A percentile compares a stretch with the other conserved stretches of the same genome.
Evolutionary conservation across 805 yeast genomes (phyloP).

Genomic region (fission yeast (Schizosaccharomyces pombe)): DNA sequence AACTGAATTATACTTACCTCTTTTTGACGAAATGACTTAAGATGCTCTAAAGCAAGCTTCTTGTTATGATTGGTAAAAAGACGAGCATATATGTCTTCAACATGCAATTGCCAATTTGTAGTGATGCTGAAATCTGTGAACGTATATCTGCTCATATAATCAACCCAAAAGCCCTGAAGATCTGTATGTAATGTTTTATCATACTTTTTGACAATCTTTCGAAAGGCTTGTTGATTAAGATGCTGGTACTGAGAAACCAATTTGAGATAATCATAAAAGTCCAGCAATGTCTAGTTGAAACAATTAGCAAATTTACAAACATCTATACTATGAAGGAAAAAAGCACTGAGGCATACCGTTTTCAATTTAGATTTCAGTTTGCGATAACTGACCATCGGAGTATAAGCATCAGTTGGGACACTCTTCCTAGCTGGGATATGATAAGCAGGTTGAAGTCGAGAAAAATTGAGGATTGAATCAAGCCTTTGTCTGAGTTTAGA

Average conservation of each 20-base stretch:
- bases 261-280: constrained; percentile 51
- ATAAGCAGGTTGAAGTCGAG: neutral
- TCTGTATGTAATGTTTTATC: constrained; percentile 32
- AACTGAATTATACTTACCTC: neutral
- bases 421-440: neutral
- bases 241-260: constrained; percentile 46
- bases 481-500: neutral
- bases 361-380: neutral
- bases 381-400: neutral
- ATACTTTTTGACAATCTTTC: constrained; percentile 73
- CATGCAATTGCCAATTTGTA: neutral
- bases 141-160: neutral
- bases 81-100: neutral
- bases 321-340: constrained; percentile 25
- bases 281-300: constrained; percentile 43
- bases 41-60: neutral
- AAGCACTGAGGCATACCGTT: neutral
- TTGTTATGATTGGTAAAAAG: neutral
- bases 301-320: constrained; percentile 41
- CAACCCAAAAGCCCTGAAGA: neutral
- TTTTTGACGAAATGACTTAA: neutral
- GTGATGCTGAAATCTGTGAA: neutral
- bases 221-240: constrained; percentile 65
- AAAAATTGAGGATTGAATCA: neutral
- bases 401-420: neutral